A percentile compares a stretch with the other conserved stretches of the same genome.
Evolutionary conservation across 139 green algal genomes (phyloP).

Genomic region (Trebouxia sp.): DNA sequence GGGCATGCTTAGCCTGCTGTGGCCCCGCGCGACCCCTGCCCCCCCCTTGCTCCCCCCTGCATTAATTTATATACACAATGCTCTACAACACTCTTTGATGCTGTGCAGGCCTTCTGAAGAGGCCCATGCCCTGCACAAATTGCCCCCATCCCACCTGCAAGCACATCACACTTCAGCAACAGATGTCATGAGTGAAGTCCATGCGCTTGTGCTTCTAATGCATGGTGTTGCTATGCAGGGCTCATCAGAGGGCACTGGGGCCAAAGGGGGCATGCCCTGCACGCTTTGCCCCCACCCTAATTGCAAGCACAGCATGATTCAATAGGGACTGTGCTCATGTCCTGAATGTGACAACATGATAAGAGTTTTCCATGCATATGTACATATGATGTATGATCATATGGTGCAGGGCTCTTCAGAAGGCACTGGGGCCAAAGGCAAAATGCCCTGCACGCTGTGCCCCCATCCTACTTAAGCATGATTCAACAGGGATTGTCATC

Average conservation of each 20-base stretch:
- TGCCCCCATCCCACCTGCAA: constrained; percentile 56
- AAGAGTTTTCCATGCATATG: neutral
- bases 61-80: too few species aligned
- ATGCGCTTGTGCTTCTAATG: neutral
- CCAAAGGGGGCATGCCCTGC: constrained; percentile 78
- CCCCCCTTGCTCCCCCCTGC: too few species aligned
- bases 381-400: neutral
- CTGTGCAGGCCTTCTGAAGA: too few species aligned
- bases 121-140: constrained; percentile 79
- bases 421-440: constrained; percentile 47
- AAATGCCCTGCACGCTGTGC: constrained; percentile 84
- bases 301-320: neutral
- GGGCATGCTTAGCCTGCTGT: too few species aligned
- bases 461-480: constrained; percentile 71
- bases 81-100: too few species aligned
- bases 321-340: too few species aligned
- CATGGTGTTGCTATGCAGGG: too few species aligned
- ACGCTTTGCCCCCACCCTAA: constrained; percentile 65
- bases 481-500: too few species aligned
- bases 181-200: too few species aligned
- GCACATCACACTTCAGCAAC: neutral
- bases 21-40: too few species aligned
- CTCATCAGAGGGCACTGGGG: too few species aligned
- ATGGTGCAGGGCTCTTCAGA: neutral
- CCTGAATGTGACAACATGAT: neutral